Evolutionary conservation across 2,329 filamentous ascomycete species (phyloP), one percentile per base, ranked within the genome.

Genomic region (Colletotrichum tropicicola): DNA sequence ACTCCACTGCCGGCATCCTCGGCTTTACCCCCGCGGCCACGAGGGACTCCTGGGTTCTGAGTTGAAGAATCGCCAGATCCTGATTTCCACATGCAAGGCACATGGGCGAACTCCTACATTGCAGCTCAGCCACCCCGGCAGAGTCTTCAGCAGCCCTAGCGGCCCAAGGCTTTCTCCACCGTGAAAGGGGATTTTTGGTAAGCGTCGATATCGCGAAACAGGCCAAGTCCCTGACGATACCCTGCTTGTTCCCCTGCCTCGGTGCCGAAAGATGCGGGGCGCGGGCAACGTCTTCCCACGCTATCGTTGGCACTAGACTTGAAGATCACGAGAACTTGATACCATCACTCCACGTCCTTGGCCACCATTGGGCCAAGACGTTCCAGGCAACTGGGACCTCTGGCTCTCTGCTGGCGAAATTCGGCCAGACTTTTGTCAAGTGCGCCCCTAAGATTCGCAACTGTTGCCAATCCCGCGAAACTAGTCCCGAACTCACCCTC

Each of bases 291-390:
- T 48, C 43, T 47, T 10, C 54, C 54, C 48, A 48, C 43, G 19
- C 43, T 57, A 57, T 43, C 19, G 43, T 37, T 23, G 30, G 15
- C 43, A 19, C 54, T 48, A 57, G 30, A 23, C 28, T 28, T 47
- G 28, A 57, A 39, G 41, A 57, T 57, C 54, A 57, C 43, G 53
- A 57, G 44, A 48, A 44, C 28, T 41, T 57, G 43, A 57, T 48
- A 48, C 17, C 19, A 21, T 28, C 44, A 39, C 43, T 57, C 54
- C 54, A 57, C 41, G 43, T 39, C 30, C 21, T 45, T 23, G 13
- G 30, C 15, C 21, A 37, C 23, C 43, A 57, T 41, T 57, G 54
- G 54, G 23, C 32, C 32, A 15, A 13, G 32, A 13, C n/a, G 32
- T 35, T 39, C 23, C 23, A n/a, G 32, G 13, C 32, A 28, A 28